Conservation (phyloP, 257 asterid genomes). For the Ilex aquifolium region DNA sequence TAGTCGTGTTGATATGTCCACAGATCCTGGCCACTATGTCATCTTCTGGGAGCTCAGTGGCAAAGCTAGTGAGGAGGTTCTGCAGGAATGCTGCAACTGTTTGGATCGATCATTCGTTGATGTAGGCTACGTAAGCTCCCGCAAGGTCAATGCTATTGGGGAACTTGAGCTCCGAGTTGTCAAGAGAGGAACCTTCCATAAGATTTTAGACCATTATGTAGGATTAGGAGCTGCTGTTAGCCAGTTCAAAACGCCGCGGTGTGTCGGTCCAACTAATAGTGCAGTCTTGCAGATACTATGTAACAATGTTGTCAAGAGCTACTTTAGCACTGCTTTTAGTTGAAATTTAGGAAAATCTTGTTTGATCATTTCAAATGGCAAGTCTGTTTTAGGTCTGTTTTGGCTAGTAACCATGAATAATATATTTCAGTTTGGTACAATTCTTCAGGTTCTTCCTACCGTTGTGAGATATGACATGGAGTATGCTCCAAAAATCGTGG, state of each 20-base stretch:
- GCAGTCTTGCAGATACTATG: not conserved
- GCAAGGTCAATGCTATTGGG: constrained; percentile 11
- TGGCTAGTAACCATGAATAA: too few relatives aligned
- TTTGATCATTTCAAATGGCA: too few relatives aligned
- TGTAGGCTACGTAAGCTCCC: constrained; percentile 12
- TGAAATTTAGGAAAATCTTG: too few relatives aligned
- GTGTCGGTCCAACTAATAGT: constrained; percentile 1
- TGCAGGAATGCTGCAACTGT: constrained; percentile 14
- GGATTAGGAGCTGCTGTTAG: constrained; percentile 7
- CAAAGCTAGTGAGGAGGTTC: constrained; percentile 2
- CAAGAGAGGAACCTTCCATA: constrained; percentile 6
- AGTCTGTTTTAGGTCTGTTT: too few relatives aligned
- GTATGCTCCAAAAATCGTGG: too few relatives aligned
- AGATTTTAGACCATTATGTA: constrained; percentile 5
- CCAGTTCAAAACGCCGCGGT: constrained; percentile 6
- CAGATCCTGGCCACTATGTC: constrained; percentile 10
- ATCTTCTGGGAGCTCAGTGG: constrained; percentile 14
- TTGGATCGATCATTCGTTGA: constrained; percentile 8
- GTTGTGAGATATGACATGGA: too few relatives aligned
- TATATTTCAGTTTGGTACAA: too few relatives aligned
- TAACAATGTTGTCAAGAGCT: not conserved
- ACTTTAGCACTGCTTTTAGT: not conserved
- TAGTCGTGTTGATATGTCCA: not conserved
- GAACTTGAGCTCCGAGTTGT: constrained; percentile 12
- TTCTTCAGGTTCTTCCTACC: too few relatives aligned